Evolutionary conservation across 305 asterid species (phyloP), one percentile per base, ranked within the genome.

Genomic region (Stenogyne calaminthoides): DNA sequence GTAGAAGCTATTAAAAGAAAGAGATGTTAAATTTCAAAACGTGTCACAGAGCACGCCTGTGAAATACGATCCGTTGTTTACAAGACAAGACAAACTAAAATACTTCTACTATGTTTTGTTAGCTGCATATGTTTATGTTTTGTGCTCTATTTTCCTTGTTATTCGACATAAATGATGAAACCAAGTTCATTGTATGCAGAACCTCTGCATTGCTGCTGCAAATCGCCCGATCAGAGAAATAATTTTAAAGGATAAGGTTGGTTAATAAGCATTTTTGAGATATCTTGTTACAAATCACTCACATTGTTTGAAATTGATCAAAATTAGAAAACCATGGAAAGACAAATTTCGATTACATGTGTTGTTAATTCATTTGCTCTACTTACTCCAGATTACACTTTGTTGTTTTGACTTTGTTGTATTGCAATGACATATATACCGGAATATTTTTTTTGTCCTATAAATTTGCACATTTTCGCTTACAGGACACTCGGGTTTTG

Each of bases 191-290:
- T 36, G 9, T 77, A 47, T 76, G 71, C 83, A 81, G 87, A 76
- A 81, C 65, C 79, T 83, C 3, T 83, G 87, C 65, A 75, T 65
- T 19, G 70, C 85, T 68, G 85, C 85, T 66, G 87, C 85, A 34
- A 55, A 73, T 76, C 40, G 76, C 60, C 85, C 85, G 12, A 73
- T 78, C 59, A 56, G 82, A 49, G 87, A 83, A 64, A 59, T 83
- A 7, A 52, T 83, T 62, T 74, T 70, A 42, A 83, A 78, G 54
- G 87, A 14, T 20, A 83, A 80, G 78, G 74, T 75, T 49, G 12
- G 71, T 63, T 42, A 18, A 14, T 66, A 44, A 56, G 39, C 19
- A 32, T 42, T 66, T 12, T 22, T 66, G 7, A 22, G 20, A 66
- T 47, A 46, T 46, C 52, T 42, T 11, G 49, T 42, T 42, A 42